Evolutionary conservation across 192 early-diverging fungal species (phyloP).

Genomic region (Backusella sp.): DNA sequence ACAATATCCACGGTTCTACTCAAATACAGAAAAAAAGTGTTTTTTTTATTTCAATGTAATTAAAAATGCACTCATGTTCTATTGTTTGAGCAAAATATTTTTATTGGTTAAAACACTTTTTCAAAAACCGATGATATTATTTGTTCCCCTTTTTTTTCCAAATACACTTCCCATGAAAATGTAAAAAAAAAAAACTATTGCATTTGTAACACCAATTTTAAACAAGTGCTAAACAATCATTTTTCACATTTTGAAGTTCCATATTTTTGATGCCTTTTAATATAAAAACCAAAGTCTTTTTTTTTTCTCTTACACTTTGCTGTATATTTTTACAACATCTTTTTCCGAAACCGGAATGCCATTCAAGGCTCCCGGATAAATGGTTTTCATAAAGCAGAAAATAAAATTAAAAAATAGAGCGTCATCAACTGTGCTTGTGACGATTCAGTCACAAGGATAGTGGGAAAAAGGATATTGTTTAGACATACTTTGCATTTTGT

Average conservation of each 20-base stretch:
- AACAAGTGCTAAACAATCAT: not conserved
- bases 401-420: not conserved
- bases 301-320: not conserved
- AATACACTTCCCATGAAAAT: not conserved
- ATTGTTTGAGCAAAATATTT: not conserved
- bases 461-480: slow-evolving; percentile 1
- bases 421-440: not conserved
- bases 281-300: not conserved
- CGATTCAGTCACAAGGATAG: slow-evolving; percentile 1
- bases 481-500: not conserved
- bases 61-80: not conserved
- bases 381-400: not conserved
- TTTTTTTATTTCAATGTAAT: not conserved
- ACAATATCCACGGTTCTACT: not conserved
- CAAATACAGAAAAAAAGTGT: not conserved
- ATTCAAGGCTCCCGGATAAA: not conserved
- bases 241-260: not conserved
- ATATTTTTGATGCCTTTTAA: not conserved
- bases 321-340: not conserved
- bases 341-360: not conserved
- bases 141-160: not conserved
- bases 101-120: not conserved
- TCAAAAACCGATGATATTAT: not conserved
- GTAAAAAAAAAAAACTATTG: not conserved
- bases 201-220: not conserved